Base-by-base conservation (phyloP, 106 monocot genomes). In the Agapanthus africanus region DNA sequence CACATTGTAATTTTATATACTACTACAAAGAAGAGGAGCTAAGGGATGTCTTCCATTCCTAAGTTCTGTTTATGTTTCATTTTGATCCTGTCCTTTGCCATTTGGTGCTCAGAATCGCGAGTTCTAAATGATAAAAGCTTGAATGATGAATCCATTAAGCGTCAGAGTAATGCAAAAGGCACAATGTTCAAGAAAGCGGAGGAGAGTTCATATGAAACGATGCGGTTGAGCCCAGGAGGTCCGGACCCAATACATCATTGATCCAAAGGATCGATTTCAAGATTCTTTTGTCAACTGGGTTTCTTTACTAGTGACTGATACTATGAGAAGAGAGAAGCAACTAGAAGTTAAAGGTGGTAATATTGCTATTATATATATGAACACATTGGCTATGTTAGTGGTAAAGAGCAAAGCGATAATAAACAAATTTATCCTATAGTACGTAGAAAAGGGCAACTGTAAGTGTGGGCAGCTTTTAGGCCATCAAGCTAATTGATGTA, bases 231-330 rank as follows among this genome's bases (percentile, higher is more conserved):
- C 60, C 78, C 78, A 28, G 78, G 78, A 27, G 78, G 78, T 4
- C 78, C 78, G 4, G 78, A 79, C 19, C 78, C 78, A 10, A 72
- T 73, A 31, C 78, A 79, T 62, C 78, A 79, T 44, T 66, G 37
- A 21, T 7, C 66, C 25, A 3, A 38, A 10, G 60, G 37, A 49
- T 19, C 35, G 13, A 22, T 59, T 67, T 31, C 22, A 11, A 25
- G 37, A 54, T 54, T 70, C 41, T 46, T 67, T 67, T 32, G 28
- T 11, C 25, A 23, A 6, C 14, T 57, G 0, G 30, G 6, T 57
- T 13, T 30, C 13, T 14, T 44, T 44, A 6, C 1, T 44, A 6
- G 9, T 44, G n/a, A 47, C 31, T 13, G 40, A 27, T 46, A 44
- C 27, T 26, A 46, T 67, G 44, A 32, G 4, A 8, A 67, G 18